phyloP scores from a whole-genome alignment of 2,329 filamentous ascomycete species.

The Exophiala alcalophila region DNA sequence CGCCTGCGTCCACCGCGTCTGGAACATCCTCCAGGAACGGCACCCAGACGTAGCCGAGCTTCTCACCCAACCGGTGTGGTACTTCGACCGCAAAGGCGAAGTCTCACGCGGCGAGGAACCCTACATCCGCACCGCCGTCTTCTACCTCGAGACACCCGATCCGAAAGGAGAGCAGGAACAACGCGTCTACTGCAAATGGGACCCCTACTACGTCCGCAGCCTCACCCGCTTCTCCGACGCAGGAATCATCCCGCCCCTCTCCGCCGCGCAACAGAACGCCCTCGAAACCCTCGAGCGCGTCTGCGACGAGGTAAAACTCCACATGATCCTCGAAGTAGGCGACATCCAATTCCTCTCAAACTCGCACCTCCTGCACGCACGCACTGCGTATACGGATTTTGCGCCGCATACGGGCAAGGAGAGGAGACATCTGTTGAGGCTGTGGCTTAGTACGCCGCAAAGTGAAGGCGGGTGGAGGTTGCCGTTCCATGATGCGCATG shows the following conservation, averaged over 20 bases:
- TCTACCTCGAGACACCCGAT: constrained; percentile 63
- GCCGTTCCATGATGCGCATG: constrained; percentile 74
- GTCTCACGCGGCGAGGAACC: constrained; percentile 69
- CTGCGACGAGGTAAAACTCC: constrained; percentile 68
- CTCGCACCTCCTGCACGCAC: constrained; percentile 73
- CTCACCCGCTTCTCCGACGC: constrained; percentile 69
- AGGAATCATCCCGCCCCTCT: constrained; percentile 71
- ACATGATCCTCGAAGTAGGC: constrained; percentile 82
- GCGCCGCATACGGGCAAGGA: constrained; percentile 45
- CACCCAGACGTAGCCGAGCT: constrained; percentile 74
- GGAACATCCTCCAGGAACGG: constrained; percentile 72
- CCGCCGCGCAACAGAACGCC: constrained; percentile 65
- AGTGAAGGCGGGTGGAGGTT: constrained; percentile 79
- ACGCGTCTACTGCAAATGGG: constrained; percentile 79
- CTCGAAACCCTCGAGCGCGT: constrained; percentile 70
- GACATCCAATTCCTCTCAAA: constrained; percentile 88
- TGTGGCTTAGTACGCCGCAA: constrained; percentile 82
- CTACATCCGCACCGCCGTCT: constrained; percentile 68
- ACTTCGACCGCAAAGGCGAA: constrained; percentile 89
- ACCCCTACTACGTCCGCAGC: constrained; percentile 81
- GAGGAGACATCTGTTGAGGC: constrained; percentile 74
- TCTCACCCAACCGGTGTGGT: constrained; percentile 77
- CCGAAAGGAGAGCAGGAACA: constrained; percentile 46
- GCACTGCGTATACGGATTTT: constrained; percentile 74
- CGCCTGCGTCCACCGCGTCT: constrained; percentile 73